A percentile compares a stretch with the other conserved stretches of the same genome.
Conservation (phyloP, 1,284 basidiomycete species). For the Ceratobasidium sp. region DNA sequence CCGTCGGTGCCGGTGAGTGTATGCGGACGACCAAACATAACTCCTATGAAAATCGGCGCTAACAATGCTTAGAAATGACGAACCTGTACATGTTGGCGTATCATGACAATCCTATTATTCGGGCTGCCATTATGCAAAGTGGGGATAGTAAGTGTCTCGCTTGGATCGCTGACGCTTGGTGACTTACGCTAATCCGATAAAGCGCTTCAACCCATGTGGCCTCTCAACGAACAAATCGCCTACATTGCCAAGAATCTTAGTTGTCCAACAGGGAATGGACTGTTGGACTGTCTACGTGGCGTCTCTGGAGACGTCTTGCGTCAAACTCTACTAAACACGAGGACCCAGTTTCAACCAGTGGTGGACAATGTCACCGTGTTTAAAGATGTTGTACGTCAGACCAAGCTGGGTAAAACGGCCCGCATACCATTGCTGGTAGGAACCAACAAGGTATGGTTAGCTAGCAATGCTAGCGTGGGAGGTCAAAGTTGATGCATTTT, state of each 20-base stretch:
- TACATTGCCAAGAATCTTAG: conserved; percentile 55
- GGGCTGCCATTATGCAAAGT: conserved; percentile 59
- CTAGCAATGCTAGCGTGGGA: background rate
- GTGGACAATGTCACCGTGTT: conserved; percentile 59
- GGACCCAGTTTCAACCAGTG: conserved; percentile 59
- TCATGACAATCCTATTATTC: conserved; percentile 55
- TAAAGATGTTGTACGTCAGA: conserved; percentile 55
- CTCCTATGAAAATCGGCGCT: background rate
- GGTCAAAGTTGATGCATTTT: background rate
- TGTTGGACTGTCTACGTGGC: conserved; percentile 56
- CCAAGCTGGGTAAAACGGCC: background rate
- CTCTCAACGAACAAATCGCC: conserved; percentile 55
- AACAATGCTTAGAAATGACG: conserved; percentile 5
- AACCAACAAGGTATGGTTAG: conserved; percentile 55
- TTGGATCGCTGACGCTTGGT: background rate
- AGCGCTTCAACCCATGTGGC: conserved; percentile 60
- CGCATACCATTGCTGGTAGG: conserved; percentile 53
- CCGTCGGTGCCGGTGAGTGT: conserved; percentile 33
- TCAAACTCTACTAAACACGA: conserved; percentile 45
- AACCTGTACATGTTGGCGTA: conserved; percentile 61
- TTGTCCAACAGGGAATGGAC: conserved; percentile 55
- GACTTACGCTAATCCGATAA: background rate
- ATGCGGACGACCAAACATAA: background rate
- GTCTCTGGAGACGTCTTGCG: conserved; percentile 1
- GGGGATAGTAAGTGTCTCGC: conserved; percentile 55